Evolutionary conservation across 495 filamentous ascomycete genomes (phyloP).

Genomic region (Aspergillus asperescens): DNA sequence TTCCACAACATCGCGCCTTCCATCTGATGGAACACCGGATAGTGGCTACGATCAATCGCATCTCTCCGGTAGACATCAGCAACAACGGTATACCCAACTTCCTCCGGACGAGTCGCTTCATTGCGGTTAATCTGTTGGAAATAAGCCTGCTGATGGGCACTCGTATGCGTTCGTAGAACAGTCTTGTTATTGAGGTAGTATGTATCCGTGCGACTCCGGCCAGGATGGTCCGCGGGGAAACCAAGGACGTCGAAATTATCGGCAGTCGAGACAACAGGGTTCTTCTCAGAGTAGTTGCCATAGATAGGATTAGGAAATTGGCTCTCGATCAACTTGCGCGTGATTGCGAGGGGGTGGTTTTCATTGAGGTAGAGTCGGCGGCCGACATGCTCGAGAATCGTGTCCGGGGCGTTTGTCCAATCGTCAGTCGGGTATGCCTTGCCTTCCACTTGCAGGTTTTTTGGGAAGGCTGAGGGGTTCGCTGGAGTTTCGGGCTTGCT

Average conservation of each 20-base stretch:
- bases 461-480: conserved; percentile 10
- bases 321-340: conserved; percentile 85
- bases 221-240: conserved; percentile 85
- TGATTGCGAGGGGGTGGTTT: conserved; percentile 86
- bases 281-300: conserved; percentile 68
- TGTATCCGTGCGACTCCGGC: conserved; percentile 81
- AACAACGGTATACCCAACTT: conserved; percentile 78
- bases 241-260: conserved; percentile 95
- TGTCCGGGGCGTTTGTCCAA: conserved; percentile 80
- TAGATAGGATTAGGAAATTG: conserved; percentile 70
- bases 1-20: conserved; percentile 93
- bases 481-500: conserved; percentile 5
- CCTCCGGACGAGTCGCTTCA: conserved; percentile 48
- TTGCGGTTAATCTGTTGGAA: conserved; percentile 56
- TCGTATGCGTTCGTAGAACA: conserved; percentile 87
- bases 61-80: conserved; percentile 97
- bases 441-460: conserved; percentile 49
- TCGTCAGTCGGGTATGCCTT: conserved; percentile 61
- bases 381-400: conserved; percentile 65
- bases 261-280: conserved; percentile 75
- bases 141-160: conserved; percentile 83
- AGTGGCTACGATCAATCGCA: conserved; percentile 89
- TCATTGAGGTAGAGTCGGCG: conserved; percentile 78
- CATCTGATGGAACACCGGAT: conserved; percentile 98
- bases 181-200: conserved; percentile 89